Conservation (phyloP, 1,284 basidiomycete species). For the Ustilago loliicola region DNA sequence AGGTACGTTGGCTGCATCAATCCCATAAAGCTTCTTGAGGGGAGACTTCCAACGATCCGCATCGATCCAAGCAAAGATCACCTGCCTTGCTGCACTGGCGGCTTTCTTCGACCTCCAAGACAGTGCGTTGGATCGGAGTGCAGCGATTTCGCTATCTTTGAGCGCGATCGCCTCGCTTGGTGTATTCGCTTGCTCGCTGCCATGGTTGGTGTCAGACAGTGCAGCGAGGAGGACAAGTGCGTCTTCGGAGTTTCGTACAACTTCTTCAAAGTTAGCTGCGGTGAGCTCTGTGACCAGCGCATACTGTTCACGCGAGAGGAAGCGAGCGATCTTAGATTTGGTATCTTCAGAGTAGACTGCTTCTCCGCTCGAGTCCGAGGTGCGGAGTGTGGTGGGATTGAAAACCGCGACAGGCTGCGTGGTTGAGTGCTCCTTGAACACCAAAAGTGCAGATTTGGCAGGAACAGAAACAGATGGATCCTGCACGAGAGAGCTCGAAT, state of each 20-base stretch:
- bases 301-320: constrained; percentile 56
- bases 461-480: constrained; percentile 18
- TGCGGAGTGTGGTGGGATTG: constrained; percentile 32
- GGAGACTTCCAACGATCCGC: constrained; percentile 60
- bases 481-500: constrained; percentile 25
- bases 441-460: constrained; percentile 57
- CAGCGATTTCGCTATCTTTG: constrained; percentile 51
- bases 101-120: constrained; percentile 46
- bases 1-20: constrained; percentile 41
- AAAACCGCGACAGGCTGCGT: constrained; percentile 44
- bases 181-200: constrained; percentile 7
- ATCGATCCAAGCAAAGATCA: constrained; percentile 68
- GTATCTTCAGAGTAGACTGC: constrained; percentile 29
- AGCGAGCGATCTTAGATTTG: constrained; percentile 31
- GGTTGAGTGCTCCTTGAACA: constrained; percentile 64
- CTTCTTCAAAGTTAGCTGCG: constrained; percentile 56
- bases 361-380: constrained; percentile 6
- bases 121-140: constrained; percentile 47
- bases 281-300: constrained; percentile 59
- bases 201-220: constrained; percentile 58
- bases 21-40: constrained; percentile 53
- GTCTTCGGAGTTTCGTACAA: constrained; percentile 49
- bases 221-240: constrained; percentile 61
- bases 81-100: constrained; percentile 1
- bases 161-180: constrained; percentile 35